These are phyloP conservation scores for Skeletonema marinoi DNA, from an alignment of 108 stramenopile species.

Conservation along the genomic window DNA sequence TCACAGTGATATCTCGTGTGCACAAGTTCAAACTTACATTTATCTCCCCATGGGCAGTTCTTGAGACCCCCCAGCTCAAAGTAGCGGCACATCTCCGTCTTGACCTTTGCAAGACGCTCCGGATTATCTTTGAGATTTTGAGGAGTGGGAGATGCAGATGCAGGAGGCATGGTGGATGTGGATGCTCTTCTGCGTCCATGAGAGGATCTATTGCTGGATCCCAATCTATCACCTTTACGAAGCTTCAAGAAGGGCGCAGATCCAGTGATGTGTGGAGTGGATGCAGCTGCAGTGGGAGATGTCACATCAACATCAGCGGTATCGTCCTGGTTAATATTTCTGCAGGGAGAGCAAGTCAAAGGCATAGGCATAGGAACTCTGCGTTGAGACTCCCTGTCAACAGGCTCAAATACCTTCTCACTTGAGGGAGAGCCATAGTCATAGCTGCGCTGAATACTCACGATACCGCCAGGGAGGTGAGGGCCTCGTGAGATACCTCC, in stretches of 20 bases:
- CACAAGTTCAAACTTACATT: slow-evolving; percentile 3
- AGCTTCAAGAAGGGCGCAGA: background rate
- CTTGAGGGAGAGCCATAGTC: background rate
- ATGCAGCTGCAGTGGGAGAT: background rate
- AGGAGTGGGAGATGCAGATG: slow-evolving; percentile 17
- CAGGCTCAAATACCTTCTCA: background rate
- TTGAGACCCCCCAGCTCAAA: slow-evolving; percentile 29
- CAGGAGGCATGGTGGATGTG: background rate
- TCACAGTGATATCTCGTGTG: too few species aligned
- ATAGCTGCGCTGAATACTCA: background rate
- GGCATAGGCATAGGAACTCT: background rate
- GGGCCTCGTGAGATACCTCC: background rate
- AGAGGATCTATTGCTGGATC: background rate
- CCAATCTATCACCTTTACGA: background rate
- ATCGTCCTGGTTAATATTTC: background rate
- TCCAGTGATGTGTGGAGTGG: background rate
- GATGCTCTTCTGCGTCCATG: background rate
- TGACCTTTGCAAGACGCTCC: slow-evolving; percentile 74
- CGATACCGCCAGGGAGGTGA: background rate
- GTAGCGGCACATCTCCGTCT: slow-evolving; percentile 89
- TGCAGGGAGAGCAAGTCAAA: background rate
- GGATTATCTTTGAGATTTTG: slow-evolving; percentile 62
- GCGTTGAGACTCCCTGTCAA: background rate
- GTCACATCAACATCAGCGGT: background rate
- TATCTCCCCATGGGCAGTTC: slow-evolving; percentile 29